Percentiles rank a stretch among this genome's conserved stretches.
Conservation (phyloP, 495 filamentous ascomycete genomes). For the Aspergillus asperescens region DNA sequence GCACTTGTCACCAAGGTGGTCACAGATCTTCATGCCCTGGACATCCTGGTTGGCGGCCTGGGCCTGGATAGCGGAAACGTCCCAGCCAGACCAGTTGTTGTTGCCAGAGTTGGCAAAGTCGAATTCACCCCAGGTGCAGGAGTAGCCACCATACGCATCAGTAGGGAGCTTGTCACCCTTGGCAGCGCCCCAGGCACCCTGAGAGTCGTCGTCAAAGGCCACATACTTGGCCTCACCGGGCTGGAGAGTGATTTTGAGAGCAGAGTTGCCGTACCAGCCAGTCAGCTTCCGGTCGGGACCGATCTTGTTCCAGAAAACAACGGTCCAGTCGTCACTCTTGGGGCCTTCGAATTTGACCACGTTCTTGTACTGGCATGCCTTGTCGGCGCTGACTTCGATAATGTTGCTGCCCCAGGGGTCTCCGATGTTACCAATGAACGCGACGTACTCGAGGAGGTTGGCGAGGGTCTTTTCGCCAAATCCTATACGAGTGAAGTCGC, state of each 20-base stretch:
- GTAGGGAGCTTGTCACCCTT: conserved; percentile 28
- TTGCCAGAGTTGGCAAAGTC: conserved; percentile 49
- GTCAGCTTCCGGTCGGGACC: conserved; percentile 33
- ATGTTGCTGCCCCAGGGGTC: conserved; percentile 52
- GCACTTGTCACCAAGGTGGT: conserved; percentile 27
- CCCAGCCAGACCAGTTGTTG: conserved; percentile 45
- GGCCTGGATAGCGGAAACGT: conserved; percentile 49
- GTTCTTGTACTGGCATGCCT: conserved; percentile 40
- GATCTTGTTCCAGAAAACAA: conserved; percentile 51
- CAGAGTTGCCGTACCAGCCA: conserved; percentile 39
- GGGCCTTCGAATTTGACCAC: conserved; percentile 44
- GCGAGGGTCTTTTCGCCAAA: conserved; percentile 27
- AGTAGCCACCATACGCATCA: conserved; percentile 31
- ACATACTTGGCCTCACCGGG: conserved; percentile 39
- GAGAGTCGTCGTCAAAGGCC: conserved; percentile 44
- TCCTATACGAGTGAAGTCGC: conserved; percentile 23
- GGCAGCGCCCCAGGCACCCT: conserved; percentile 37
- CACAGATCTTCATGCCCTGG: conserved; percentile 42
- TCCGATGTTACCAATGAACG: conserved; percentile 44
- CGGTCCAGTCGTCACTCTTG: conserved; percentile 32
- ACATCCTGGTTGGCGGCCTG: conserved; percentile 26
- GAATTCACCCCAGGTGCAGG: conserved; percentile 51
- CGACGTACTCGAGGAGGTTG: conserved; percentile 19
- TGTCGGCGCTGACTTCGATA: conserved; percentile 33
- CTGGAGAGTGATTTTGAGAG: conserved; percentile 38